Percentiles rank a stretch among this genome's conserved stretches.
Conservation (phyloP, 305 asterid species). For the Fraxinus ornus region DNA sequence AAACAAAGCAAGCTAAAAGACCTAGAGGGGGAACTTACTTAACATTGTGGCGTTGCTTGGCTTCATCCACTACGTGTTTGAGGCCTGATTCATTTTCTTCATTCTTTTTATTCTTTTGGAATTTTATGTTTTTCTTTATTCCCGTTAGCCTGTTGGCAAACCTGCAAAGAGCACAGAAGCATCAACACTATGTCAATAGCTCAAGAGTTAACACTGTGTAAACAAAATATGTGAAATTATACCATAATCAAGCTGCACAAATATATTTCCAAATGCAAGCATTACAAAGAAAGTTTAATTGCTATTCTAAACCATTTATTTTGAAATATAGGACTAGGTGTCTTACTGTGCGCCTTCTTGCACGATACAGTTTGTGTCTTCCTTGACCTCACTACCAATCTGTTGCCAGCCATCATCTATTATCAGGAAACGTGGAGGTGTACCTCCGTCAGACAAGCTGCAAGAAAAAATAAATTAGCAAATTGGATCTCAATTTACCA, state of each 20-base stretch:
- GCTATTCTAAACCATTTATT: background rate
- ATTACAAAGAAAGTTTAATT: background rate
- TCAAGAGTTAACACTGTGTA: background rate
- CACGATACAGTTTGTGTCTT: constrained; percentile 57
- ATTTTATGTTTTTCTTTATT: constrained; percentile 79
- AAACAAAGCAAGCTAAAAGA: background rate
- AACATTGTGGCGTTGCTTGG: constrained; percentile 67
- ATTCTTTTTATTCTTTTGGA: constrained; percentile 51
- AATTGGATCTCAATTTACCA: constrained; percentile 2
- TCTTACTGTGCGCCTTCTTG: constrained; percentile 99
- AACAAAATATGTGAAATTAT: background rate
- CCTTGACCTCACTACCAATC: constrained; percentile 68
- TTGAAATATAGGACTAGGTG: background rate
- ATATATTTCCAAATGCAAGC: background rate
- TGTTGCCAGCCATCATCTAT: constrained; percentile 99
- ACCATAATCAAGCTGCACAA: background rate
- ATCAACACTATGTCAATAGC: background rate
- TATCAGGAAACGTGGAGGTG: constrained; percentile 89
- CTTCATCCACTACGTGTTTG: constrained; percentile 61
- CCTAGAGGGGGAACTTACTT: constrained; percentile 46
- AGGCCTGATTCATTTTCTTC: constrained; percentile 68
- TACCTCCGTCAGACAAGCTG: constrained; percentile 88
- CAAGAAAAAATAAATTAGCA: constrained; percentile 11
- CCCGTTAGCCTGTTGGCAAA: constrained; percentile 92
- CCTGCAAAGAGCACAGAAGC: constrained; percentile 39